Base-by-base conservation (phyloP, 2,329 filamentous ascomycete genomes). In the Trichoderma aggressivum region DNA sequence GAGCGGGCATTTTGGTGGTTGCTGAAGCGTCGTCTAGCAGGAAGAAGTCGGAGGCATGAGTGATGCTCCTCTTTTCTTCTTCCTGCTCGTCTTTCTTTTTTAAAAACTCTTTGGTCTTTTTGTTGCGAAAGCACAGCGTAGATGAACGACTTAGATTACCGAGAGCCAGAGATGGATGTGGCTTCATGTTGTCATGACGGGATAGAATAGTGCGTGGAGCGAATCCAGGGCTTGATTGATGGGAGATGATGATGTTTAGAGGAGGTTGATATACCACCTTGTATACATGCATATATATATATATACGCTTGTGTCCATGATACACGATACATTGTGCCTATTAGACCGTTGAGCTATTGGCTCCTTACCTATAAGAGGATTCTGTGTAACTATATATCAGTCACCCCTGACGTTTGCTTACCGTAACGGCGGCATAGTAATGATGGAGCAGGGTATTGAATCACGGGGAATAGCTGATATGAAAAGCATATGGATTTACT, bases 1-100 rank as follows among this genome's bases (percentile, higher is more conserved):
- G 88, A 8, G 88, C 88, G 0, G 88, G 88, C 0, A 88, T 90
- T 43, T 78, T 90, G 70, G 88, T 87, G 28, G 87, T 85, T 14
- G 86, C 84, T 34, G 81, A 81, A 30, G 76, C 79, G 7, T 77
- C 76, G 55, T 76, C 74, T n/a, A 81, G 76, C 72, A 80, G 47
- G 47, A 24, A 81, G 73, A 79, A 81, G 73, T 79, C 36, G 16
- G 66, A 73, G 24, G 34, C 11, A 8, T 66, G 65, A 73, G 66
- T 47, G 14, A 47, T 16, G 18, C 3, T 32, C 7, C 55, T 43
- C 21, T 28, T 28, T 64, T 24, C n/a, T 56, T 26, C 7, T 43
- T 58, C 24, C 59, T 32, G 12, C 1, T 50, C 26, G 7, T 14
- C 10, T 26, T 16, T 21, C 28, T 43, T 43, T 43, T n/a, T 43